Evolutionary conservation across 2,329 filamentous ascomycete species (phyloP).

Genomic region (Diaporthe australafricana): DNA sequence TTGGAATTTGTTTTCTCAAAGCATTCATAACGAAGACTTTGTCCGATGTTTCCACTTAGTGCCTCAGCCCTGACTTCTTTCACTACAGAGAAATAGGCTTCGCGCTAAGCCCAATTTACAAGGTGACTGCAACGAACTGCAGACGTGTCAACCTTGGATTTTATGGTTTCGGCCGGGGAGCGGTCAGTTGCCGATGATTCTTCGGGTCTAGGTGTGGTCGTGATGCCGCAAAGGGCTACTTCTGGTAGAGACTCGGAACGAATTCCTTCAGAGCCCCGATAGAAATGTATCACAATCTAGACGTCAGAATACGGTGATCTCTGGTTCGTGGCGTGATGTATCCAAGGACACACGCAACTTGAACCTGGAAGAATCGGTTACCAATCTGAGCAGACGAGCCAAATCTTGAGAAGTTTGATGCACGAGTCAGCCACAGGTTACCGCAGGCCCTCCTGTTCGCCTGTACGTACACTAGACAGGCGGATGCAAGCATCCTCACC

Average conservation of each 20-base stretch:
- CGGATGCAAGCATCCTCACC: constrained; percentile 6
- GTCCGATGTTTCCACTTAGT: neutral
- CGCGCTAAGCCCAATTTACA: neutral
- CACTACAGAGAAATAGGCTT: neutral
- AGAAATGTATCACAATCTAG: neutral
- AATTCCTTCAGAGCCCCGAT: neutral
- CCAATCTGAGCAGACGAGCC: neutral
- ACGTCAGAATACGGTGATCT: constrained; percentile 14
- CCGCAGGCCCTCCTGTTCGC: too few relatives aligned
- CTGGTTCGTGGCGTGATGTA: neutral
- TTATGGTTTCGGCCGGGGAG: neutral
- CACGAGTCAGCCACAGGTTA: constrained; percentile 11
- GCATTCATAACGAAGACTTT: neutral
- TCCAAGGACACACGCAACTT: neutral
- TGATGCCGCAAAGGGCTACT: neutral
- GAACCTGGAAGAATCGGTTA: neutral
- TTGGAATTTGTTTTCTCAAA: neutral
- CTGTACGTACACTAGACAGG: too few relatives aligned
- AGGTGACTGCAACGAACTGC: neutral
- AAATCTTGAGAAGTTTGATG: neutral
- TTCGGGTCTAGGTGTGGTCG: neutral
- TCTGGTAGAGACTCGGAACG: neutral
- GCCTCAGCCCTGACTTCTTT: neutral
- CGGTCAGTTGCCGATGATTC: neutral
- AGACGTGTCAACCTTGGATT: neutral